Evolutionary conservation across 1,284 basidiomycete genomes (phyloP).

Genomic region (Clitocybe nebularis): DNA sequence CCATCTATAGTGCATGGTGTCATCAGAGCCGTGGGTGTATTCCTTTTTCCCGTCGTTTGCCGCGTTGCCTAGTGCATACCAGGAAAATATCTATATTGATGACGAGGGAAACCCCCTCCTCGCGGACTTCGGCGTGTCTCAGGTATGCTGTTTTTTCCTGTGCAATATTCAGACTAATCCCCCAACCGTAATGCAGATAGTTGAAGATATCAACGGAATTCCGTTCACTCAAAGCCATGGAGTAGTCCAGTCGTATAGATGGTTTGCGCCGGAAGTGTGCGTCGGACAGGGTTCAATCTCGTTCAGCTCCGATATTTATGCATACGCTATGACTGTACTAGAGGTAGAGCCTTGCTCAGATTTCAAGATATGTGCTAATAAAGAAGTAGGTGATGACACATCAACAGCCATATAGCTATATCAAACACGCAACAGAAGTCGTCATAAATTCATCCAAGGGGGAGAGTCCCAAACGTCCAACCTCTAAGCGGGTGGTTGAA

Average conservation of each 20-base stretch:
- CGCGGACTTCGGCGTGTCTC: constrained; percentile 56
- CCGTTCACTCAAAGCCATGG: constrained; percentile 52
- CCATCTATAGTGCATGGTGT: constrained; percentile 53
- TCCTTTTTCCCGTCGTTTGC: too few relatives aligned
- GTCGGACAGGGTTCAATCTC: constrained; percentile 44
- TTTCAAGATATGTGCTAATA: background rate
- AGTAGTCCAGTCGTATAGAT: constrained; percentile 42
- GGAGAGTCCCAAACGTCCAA: constrained; percentile 39
- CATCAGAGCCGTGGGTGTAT: constrained; percentile 41
- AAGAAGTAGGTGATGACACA: constrained; percentile 44
- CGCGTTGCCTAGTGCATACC: too few relatives aligned
- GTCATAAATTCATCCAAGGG: constrained; percentile 40
- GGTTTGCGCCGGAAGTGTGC: constrained; percentile 57
- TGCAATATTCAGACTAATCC: constrained; percentile 2
- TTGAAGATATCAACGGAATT: constrained; percentile 50
- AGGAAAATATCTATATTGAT: constrained; percentile 53
- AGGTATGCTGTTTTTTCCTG: constrained; percentile 36
- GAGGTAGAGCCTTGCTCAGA: constrained; percentile 33
- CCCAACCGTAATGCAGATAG: constrained; percentile 32
- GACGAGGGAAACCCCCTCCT: constrained; percentile 43
- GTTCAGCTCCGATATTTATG: constrained; percentile 46
- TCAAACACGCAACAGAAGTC: constrained; percentile 47
- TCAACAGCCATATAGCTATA: constrained; percentile 40
- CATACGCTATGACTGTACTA: constrained; percentile 51
- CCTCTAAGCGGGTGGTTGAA: constrained; percentile 26